A percentile compares a stretch with the other conserved stretches of the same genome.
phyloP scores from a whole-genome alignment of 106 monocot genomes.

The Phalaenopsis aphrodite region DNA sequence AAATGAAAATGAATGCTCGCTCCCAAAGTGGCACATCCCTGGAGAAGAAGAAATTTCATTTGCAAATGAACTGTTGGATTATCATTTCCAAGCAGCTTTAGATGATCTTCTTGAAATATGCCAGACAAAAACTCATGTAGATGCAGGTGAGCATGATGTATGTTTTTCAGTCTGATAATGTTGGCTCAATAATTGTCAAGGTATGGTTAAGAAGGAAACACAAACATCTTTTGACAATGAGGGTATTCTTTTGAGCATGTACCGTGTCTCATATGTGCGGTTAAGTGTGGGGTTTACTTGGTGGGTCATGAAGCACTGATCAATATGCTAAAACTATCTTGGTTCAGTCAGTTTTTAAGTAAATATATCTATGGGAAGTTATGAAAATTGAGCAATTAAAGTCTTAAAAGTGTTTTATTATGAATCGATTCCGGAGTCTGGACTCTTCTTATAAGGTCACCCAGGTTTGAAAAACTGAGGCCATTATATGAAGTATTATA shows the following conservation, averaged over 20 bases:
- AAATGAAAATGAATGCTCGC: constrained; percentile 16
- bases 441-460: not conserved
- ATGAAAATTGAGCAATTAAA: not conserved
- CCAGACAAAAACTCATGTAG: constrained; percentile 53
- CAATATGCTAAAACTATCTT: not conserved
- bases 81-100: constrained; percentile 71
- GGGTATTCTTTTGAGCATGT: not conserved
- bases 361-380: not conserved
- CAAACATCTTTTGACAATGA: not conserved
- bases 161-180: not conserved
- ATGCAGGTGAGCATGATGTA: constrained; percentile 45
- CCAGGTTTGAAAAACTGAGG: not conserved
- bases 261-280: not conserved
- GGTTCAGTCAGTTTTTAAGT: not conserved
- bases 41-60: constrained; percentile 55
- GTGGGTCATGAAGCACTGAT: not conserved
- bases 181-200: not conserved
- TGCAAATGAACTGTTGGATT: constrained; percentile 80
- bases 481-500: not conserved
- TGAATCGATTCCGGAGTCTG: not conserved
- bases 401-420: not conserved
- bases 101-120: constrained; percentile 69
- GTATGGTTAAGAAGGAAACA: not conserved
- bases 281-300: not conserved
- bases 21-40: constrained; percentile 90